Conservation (phyloP, 345 rosid genomes). For the Kandelia obovata region DNA sequence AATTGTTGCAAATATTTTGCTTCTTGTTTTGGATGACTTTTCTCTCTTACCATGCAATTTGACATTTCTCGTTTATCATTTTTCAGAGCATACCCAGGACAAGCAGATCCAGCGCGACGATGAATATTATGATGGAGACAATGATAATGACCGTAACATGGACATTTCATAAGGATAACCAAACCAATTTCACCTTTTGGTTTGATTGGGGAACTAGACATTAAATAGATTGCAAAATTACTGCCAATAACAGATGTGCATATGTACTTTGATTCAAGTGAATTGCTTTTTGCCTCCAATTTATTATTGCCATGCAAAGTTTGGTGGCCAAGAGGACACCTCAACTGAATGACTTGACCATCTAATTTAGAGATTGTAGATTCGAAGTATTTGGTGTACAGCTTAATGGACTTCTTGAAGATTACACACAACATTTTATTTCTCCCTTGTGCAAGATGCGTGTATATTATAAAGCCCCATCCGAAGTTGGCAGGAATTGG, state of each 20-base stretch:
- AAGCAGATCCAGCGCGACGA: constrained; percentile 87
- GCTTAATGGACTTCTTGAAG: no score
- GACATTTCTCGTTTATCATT: constrained; percentile 9
- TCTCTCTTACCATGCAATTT: not conserved
- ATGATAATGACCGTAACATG: constrained; percentile 67
- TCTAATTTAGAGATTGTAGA: no score
- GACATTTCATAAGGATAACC: constrained; percentile 23
- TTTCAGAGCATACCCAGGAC: constrained; percentile 81
- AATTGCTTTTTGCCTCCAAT: no score
- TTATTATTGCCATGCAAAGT: no score
- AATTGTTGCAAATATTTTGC: not conserved
- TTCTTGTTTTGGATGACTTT: not conserved
- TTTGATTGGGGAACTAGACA: not conserved
- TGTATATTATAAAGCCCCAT: no score
- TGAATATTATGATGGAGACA: constrained; percentile 82
- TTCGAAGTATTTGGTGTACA: no score
- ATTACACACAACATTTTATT: no score
- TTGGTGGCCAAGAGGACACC: no score
- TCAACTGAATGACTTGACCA: no score
- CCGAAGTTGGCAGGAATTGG: no score
- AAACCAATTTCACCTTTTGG: not conserved
- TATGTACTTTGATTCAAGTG: no score
- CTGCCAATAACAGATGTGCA: not conserved
- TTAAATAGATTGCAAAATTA: not conserved
- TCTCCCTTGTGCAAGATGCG: no score